Base-by-base conservation (phyloP, 2,329 filamentous ascomycete genomes). In the Rugonectria rugulosa region DNA sequence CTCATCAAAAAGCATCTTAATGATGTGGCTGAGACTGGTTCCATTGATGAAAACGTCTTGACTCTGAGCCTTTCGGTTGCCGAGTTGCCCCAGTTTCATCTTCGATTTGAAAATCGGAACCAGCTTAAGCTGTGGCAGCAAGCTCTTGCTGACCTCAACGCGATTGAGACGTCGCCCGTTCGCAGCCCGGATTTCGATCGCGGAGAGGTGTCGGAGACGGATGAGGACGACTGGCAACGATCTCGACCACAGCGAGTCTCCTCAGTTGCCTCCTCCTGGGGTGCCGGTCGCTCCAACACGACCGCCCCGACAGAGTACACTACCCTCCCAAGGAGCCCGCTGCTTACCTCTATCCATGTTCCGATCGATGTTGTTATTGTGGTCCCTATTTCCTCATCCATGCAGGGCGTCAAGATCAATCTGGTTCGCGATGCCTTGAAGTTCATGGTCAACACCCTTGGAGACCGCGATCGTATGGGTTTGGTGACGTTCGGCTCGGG, bases 331-430 rank as follows among this genome's bases (percentile, higher is more conserved):
- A 82, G 72, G 68, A 77, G 76, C 47, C 67, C 68, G 52, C 66
- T 63, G 8, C 76, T 75, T 58, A 76, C 59, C 17, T 84, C 88
- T 6, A 73, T 94, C 42, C 95, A 99, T 70, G 91, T 98, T 14
- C 94, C 95, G 2, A 86, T 98, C 49, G 95, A 99, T 70, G 88
- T 99, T 24, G 94, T 99, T 0, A 92, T 98, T 1, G 95, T 99
- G 19, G 93, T 99, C 27, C 95, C 95, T 0, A 92, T 99, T 6
- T 98, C 95, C 0, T 96, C 94, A 1, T 98, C 95, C 0, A 99
- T 98, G 94, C 95, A 98, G 74, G 95, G 95, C n/a, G 85, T 99
- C 57, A 99, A 99, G 78, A 97, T 98, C 70, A 96, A 94, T 59
- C 81, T 99, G 1, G 86, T 99, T 12, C 88, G 92, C 36, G 95